Percentiles rank a stretch among this genome's conserved stretches.
Conservation (phyloP, 768 basidiomycete genomes). For the Dendrothele bispora region DNA sequence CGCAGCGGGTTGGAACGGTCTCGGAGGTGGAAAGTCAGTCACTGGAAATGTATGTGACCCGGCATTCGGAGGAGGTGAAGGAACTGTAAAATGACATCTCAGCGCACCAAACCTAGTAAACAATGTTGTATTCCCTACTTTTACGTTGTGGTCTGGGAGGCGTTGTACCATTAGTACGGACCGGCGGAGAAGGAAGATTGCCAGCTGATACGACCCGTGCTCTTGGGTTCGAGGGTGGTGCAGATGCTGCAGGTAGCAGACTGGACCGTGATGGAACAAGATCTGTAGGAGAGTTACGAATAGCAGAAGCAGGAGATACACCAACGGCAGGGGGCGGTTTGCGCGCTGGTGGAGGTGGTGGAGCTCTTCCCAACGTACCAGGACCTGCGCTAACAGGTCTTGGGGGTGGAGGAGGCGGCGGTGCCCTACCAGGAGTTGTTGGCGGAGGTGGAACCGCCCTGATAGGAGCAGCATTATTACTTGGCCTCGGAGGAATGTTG, state of each 20-base stretch:
- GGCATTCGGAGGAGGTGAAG: conserved; percentile 59
- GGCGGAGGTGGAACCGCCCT: conserved; percentile 37
- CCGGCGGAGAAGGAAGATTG: conserved; percentile 1
- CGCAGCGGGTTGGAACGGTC: conserved; percentile 49
- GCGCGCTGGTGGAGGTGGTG: conserved; percentile 42
- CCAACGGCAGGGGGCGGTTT: conserved; percentile 17
- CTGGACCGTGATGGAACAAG: conserved; percentile 29
- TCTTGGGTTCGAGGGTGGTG: conserved; percentile 22
- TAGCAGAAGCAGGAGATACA: conserved; percentile 18
- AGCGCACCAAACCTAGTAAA: not conserved
- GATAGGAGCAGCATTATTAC: conserved; percentile 21
- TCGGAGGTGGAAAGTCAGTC: conserved; percentile 77
- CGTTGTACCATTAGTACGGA: conserved; percentile 19
- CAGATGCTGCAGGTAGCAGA: conserved; percentile 29
- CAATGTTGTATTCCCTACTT: conserved; percentile 36
- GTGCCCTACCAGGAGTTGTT: conserved; percentile 33
- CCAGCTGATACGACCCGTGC: conserved; percentile 15
- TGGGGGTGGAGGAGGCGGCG: conserved; percentile 47
- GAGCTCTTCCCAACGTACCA: conserved; percentile 28
- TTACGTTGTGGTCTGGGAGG: conserved; percentile 42
- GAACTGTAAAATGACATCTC: conserved; percentile 31
- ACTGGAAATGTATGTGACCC: conserved; percentile 75
- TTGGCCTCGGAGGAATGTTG: conserved; percentile 30
- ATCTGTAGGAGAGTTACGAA: conserved; percentile 39
- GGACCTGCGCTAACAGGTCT: conserved; percentile 37